A percentile compares a stretch with the other conserved stretches of the same genome.
phyloP scores from a whole-genome alignment of 768 basidiomycete species.

The Serendipita sp. region DNA sequence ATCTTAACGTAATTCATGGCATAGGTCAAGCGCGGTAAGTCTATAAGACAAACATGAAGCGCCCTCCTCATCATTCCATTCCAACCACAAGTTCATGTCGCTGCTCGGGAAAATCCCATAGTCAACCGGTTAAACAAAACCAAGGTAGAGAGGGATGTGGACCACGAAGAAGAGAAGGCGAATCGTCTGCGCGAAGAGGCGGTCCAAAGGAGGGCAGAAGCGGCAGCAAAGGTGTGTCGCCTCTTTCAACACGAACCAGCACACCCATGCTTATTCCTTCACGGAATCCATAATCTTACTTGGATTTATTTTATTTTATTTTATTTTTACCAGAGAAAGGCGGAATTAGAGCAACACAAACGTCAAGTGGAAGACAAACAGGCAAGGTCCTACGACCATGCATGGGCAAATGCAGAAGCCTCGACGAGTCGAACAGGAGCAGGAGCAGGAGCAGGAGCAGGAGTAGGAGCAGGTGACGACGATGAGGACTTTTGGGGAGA shows the following conservation, averaged over 20 bases:
- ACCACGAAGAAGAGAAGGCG: constrained; percentile 78
- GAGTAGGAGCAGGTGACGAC: not conserved
- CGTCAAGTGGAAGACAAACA: constrained; percentile 75
- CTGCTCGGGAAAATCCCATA: constrained; percentile 69
- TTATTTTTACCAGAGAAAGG: constrained; percentile 42
- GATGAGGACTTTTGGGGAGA: not conserved
- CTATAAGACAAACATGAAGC: not conserved
- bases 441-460: not conserved
- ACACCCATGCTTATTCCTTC: too few species aligned
- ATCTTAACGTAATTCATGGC: not conserved
- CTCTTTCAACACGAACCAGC: too few species aligned
- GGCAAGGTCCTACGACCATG: constrained; percentile 61
- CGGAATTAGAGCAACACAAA: constrained; percentile 57
- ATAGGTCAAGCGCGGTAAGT: constrained; percentile 64
- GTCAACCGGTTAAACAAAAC: constrained; percentile 93
- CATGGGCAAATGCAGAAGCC: not conserved
- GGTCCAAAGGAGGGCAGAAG: constrained; percentile 41
- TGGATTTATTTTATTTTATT: not conserved
- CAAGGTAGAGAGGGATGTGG: constrained; percentile 65
- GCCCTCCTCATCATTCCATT: constrained; percentile 16
- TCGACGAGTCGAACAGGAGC: not conserved
- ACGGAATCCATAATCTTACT: not conserved
- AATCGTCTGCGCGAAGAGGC: constrained; percentile 70
- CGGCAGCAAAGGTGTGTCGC: constrained; percentile 44
- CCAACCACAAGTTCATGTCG: constrained; percentile 38